A percentile compares a stretch with the other conserved stretches of the same genome.
Conservation (phyloP, 192 early-diverging fungal species). For the Endogone sp. region DNA sequence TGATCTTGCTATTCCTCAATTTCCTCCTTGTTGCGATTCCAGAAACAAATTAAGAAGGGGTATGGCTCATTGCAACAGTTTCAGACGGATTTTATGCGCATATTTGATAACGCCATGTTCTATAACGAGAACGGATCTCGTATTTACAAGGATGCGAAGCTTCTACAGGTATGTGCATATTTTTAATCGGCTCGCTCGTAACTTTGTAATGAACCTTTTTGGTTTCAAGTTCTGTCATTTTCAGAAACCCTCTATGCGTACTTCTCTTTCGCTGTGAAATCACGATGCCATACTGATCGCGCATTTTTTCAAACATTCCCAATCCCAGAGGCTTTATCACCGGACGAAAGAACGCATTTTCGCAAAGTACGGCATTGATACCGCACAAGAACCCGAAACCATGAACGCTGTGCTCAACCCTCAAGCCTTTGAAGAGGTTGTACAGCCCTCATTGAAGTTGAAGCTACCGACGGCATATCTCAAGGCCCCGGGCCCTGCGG, state of each 20-base stretch:
- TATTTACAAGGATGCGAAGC: constrained; percentile 73
- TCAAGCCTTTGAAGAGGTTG: too few species aligned
- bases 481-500: too few species aligned
- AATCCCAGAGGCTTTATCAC: constrained; percentile 18
- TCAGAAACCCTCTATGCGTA: not conserved
- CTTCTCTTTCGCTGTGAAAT: not conserved
- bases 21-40: constrained; percentile 23
- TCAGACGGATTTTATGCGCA: constrained; percentile 72
- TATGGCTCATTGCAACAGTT: constrained; percentile 72
- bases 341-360: constrained; percentile 22
- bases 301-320: not conserved
- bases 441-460: too few species aligned
- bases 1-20: constrained; percentile 6
- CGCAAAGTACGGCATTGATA: constrained; percentile 10
- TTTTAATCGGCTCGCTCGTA: not conserved
- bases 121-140: constrained; percentile 87
- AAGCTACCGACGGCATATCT: too few species aligned
- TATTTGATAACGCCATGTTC: constrained; percentile 89
- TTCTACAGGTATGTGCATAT: constrained; percentile 31
- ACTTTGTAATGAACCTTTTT: not conserved
- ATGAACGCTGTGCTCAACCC: not conserved
- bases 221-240: not conserved
- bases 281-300: not conserved
- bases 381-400: constrained; percentile 15
- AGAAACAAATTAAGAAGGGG: constrained; percentile 55